phyloP scores from a whole-genome alignment of 164 flowering plant genomes.

The Hamamelis virginiana region DNA sequence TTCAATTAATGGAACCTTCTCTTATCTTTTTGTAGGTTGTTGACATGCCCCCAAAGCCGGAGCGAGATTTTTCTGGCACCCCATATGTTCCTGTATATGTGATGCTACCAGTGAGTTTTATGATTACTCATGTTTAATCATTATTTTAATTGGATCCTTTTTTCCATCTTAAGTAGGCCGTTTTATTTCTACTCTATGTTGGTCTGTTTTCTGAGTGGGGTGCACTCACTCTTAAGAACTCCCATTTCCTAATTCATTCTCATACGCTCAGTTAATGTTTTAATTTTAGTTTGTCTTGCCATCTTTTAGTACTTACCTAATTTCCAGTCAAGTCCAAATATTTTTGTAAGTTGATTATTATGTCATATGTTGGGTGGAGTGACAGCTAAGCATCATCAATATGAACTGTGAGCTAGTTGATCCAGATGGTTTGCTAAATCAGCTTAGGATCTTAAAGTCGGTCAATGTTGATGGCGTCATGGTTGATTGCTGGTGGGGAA shows the following conservation, averaged over 20 bases:
- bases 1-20: not conserved
- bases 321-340: not conserved
- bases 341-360: not conserved
- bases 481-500: conserved; percentile 99
- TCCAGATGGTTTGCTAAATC: conserved; percentile 62
- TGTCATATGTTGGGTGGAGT: conserved; percentile 3
- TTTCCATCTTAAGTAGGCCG: not conserved
- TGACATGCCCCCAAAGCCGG: conserved; percentile 36
- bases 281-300: not conserved
- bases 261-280: not conserved
- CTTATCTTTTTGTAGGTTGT: conserved; percentile 25
- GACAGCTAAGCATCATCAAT: conserved; percentile 68
- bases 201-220: not conserved
- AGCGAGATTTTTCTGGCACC: conserved; percentile 72
- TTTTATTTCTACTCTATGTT: conserved; percentile 2
- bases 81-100: conserved; percentile 83
- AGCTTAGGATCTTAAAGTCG: conserved; percentile 60
- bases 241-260: no score
- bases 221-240: not conserved
- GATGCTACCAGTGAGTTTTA: conserved; percentile 79
- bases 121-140: not conserved
- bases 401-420: conserved; percentile 76
- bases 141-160: not conserved
- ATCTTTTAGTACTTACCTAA: not conserved
- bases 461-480: conserved; percentile 79